phyloP scores from a whole-genome alignment of 768 basidiomycete genomes.

The Tricholomella constricta region DNA sequence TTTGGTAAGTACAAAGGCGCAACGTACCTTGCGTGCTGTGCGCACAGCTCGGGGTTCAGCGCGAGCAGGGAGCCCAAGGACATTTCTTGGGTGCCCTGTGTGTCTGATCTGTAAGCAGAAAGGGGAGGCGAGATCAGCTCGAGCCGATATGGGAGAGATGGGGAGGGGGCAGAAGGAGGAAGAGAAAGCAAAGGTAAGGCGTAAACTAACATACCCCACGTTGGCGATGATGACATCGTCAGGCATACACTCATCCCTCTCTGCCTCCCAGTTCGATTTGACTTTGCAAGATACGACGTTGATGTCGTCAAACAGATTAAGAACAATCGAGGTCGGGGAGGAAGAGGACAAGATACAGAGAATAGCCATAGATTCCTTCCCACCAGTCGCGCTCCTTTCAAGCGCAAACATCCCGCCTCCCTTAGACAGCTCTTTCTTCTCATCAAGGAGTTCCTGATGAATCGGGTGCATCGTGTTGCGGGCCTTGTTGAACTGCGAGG shows the following conservation, averaged over 20 bases:
- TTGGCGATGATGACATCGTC: constrained; percentile 32
- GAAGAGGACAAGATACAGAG: constrained; percentile 13
- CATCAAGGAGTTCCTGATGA: constrained; percentile 16
- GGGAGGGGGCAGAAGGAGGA: too few relatives aligned
- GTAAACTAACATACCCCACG: constrained; percentile 25
- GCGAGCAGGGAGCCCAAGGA: constrained; percentile 31
- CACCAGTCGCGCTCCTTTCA: constrained; percentile 17
- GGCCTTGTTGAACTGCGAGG: constrained; percentile 23
- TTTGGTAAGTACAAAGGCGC: neutral
- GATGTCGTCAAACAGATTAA: too few relatives aligned
- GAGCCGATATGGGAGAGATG: too few relatives aligned
- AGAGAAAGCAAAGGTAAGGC: neutral
- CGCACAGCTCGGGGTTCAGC: constrained; percentile 21
- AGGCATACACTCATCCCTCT: constrained; percentile 26
- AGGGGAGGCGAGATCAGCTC: too few relatives aligned
- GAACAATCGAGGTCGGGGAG: neutral
- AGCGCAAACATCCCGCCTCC: constrained; percentile 22
- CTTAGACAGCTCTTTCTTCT: constrained; percentile 16
- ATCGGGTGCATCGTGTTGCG: constrained; percentile 24
- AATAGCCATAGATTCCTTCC: constrained; percentile 24
- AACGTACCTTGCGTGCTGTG: constrained; percentile 14
- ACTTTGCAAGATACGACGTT: constrained; percentile 19
- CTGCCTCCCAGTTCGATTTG: constrained; percentile 30
- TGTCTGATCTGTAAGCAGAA: constrained; percentile 32
- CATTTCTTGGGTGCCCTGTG: constrained; percentile 38